These are phyloP conservation scores for Adenanthera pavonina DNA, from an alignment of 306 rosid genomes.

Conservation along the genomic window DNA sequence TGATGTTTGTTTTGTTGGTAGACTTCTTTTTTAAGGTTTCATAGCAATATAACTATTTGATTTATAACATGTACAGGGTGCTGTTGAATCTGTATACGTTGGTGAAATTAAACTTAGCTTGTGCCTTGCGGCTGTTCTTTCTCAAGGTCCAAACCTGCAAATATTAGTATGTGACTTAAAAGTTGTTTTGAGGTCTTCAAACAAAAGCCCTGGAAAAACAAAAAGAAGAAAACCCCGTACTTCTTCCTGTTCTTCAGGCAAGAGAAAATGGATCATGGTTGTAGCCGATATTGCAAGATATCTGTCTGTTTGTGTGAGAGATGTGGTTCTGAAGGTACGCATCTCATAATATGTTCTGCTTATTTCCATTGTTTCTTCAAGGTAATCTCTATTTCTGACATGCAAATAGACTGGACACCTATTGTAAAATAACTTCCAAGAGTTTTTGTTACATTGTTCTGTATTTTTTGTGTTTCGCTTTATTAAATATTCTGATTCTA, in stretches of 20 bases:
- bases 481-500: not conserved
- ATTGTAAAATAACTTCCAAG: not conserved
- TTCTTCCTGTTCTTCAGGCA: conserved; percentile 58
- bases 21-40: conserved; percentile 26
- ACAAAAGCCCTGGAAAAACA: conserved; percentile 53
- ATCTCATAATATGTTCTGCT: conserved; percentile 13
- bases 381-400: not conserved
- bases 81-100: conserved; percentile 72
- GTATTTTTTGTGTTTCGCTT: not conserved
- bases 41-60: conserved; percentile 35
- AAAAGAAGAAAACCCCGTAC: conserved; percentile 60
- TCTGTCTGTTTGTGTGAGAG: conserved; percentile 73
- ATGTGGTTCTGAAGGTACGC: conserved; percentile 79
- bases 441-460: not conserved
- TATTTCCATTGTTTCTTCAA: not conserved
- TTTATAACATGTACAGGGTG: conserved; percentile 69
- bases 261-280: conserved; percentile 84
- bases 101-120: conserved; percentile 88
- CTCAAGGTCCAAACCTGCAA: conserved; percentile 81
- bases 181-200: conserved; percentile 72
- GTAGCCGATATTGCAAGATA: conserved; percentile 75
- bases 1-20: conserved; percentile 30
- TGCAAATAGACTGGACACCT: not conserved
- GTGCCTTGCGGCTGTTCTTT: conserved; percentile 60
- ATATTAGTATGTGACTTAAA: conserved; percentile 76